Base-by-base conservation (phyloP, 495 filamentous ascomycete species). In the Thermochaetoides thermophila region DNA sequence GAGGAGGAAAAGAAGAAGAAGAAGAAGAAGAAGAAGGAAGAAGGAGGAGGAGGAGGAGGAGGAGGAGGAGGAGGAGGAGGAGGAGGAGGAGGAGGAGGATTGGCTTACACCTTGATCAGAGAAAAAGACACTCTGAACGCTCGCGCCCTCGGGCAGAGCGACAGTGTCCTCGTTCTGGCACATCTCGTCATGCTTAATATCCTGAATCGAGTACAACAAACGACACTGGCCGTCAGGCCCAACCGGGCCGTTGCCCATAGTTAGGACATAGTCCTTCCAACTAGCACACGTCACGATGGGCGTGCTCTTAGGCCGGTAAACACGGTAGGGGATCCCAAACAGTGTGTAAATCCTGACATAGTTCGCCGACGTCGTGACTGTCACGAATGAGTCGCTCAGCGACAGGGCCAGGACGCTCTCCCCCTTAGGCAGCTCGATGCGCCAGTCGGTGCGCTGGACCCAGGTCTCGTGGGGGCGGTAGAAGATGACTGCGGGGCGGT, bases 401-500 rank as follows among this genome's bases (percentile, higher is more conserved):
- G 91, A 83, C 57, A 97, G 81, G 29, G 85, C 80, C 35, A 71
- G 69, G 20, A 93, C 72, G 9, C 72, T 63, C 56, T 97, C 89
- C 12, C 83, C 81, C 23, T 68, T 64, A 1, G 89, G 89, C 15
- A 97, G 54, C 31, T 78, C 57, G 2, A 79, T 93, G 15, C 82
- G 74, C 87, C 87, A 97, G 50, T 97, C 91, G 17, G 70, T 75
- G 38, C 91, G 64, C 4, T 81, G 67, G 1, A 85, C 92, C 89
- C 89, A 97, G 2, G 84, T 91, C 55, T 96, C 91, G 48, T 97
- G 89, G 0, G 89, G 91, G 8, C 89, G 75, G 50, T 95, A 97
- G 54, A 92, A 91, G n/a, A 97, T 74, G 19, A 78, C 81, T 0
- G 89, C 81, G 17, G 77, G 76, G 19, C 66, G 66, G 9, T 69